These are phyloP conservation scores for Tuber brumale DNA, from an alignment of 495 filamentous ascomycete genomes.

Conservation along the genomic window DNA sequence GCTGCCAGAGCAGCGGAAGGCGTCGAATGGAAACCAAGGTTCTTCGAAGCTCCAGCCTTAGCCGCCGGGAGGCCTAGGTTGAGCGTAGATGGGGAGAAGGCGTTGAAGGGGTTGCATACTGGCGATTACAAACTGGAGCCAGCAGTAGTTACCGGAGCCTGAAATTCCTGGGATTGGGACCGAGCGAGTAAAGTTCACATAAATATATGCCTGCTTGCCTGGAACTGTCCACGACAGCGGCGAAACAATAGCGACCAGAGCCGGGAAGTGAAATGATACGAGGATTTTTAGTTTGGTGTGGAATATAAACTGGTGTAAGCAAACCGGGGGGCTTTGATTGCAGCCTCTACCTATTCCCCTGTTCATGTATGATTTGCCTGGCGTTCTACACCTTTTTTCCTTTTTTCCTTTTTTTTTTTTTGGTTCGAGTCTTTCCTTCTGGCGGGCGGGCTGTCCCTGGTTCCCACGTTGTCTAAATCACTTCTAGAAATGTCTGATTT, in stretches of 20 bases:
- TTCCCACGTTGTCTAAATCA: neutral
- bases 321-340: neutral
- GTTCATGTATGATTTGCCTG: neutral
- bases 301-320: neutral
- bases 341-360: neutral
- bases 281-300: neutral
- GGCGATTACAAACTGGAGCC: slow-evolving; percentile 27
- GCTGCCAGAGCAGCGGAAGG: slow-evolving; percentile 62
- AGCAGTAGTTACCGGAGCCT: slow-evolving; percentile 22
- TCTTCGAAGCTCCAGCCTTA: slow-evolving; percentile 53
- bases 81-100: slow-evolving; percentile 37
- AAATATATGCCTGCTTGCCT: neutral
- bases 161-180: neutral
- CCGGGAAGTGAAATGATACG: neutral
- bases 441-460: neutral
- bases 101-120: slow-evolving; percentile 30
- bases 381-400: neutral
- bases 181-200: neutral
- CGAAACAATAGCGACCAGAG: neutral
- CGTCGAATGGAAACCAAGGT: slow-evolving; percentile 75
- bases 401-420: neutral
- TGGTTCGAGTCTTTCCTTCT: neutral
- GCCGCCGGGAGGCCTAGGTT: slow-evolving; percentile 32
- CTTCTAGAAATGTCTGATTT: neutral
- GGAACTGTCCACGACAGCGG: neutral